Evolutionary conservation across 2,329 filamentous ascomycete species (phyloP).

Genomic region (Clonostachys sp.): DNA sequence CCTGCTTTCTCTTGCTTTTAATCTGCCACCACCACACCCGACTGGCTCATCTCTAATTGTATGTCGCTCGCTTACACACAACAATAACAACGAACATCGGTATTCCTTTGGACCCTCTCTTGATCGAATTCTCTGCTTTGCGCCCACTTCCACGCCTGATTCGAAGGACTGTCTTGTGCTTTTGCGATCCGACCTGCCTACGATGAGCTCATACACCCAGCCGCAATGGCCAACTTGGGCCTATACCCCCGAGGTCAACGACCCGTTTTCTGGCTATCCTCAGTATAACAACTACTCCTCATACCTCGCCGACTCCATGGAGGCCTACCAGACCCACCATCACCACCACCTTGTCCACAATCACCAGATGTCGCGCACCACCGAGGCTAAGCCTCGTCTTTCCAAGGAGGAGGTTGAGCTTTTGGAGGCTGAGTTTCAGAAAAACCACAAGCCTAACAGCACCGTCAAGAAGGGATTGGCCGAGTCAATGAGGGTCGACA

Average conservation of each 20-base stretch:
- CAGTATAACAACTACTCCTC: conserved; percentile 23
- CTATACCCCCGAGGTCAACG: conserved; percentile 16
- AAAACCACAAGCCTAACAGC: conserved; percentile 61
- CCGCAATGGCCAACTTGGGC: conserved; percentile 27
- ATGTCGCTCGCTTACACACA: too few relatives aligned
- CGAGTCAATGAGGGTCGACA: conserved; percentile 57
- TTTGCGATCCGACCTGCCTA: conserved; percentile 4
- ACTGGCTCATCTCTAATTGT: too few relatives aligned
- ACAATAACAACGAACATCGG: too few relatives aligned
- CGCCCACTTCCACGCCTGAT: background rate
- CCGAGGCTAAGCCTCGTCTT: conserved; percentile 46
- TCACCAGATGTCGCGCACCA: conserved; percentile 31
- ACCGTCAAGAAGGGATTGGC: conserved; percentile 57
- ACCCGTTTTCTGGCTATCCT: conserved; percentile 20
- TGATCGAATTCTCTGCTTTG: background rate
- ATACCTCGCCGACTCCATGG: conserved; percentile 31
- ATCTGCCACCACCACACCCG: background rate
- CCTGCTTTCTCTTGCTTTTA: background rate
- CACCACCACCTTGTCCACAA: conserved; percentile 28
- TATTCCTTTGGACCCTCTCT: background rate
- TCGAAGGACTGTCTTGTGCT: background rate
- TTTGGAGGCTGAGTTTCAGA: conserved; percentile 56
- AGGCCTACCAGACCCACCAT: conserved; percentile 25
- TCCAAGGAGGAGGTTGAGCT: conserved; percentile 56
- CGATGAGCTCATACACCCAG: conserved; percentile 26